phyloP scores from a whole-genome alignment of 2,329 filamentous ascomycete genomes.

The Podosphaera xanthii region DNA sequence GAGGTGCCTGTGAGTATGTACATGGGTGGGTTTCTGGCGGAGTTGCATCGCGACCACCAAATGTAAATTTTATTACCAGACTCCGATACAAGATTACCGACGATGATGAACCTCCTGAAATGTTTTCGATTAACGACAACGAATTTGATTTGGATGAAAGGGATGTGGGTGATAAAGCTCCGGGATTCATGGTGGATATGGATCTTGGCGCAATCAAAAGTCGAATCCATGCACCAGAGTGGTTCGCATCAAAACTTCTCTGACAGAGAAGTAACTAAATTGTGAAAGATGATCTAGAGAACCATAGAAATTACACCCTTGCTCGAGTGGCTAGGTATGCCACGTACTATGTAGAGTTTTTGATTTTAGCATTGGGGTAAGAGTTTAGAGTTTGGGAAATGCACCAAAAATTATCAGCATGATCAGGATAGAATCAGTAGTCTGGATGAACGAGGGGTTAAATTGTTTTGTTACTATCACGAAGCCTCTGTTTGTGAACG shows the following conservation, averaged over 20 bases:
- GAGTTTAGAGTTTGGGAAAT: too few relatives aligned
- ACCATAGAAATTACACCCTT: too few relatives aligned
- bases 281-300: too few relatives aligned
- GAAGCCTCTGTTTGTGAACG: too few relatives aligned
- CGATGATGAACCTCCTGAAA: not conserved
- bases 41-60: not conserved
- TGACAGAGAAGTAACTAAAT: too few relatives aligned
- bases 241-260: not conserved
- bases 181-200: not conserved
- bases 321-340: too few relatives aligned
- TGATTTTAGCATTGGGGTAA: too few relatives aligned
- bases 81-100: not conserved
- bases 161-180: not conserved
- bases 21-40: conserved; percentile 1
- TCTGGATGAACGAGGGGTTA: too few relatives aligned
- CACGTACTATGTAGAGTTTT: too few relatives aligned
- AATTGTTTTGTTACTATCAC: too few relatives aligned
- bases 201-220: not conserved
- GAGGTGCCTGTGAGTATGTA: not conserved
- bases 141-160: not conserved
- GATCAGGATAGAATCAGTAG: too few relatives aligned
- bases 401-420: too few relatives aligned
- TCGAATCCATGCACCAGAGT: not conserved
- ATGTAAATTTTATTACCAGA: not conserved
- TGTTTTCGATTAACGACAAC: not conserved